Percentiles rank a stretch among this genome's conserved stretches.
These are phyloP conservation scores for Purshia tridentata DNA, from an alignment of 306 rosid species.

Conservation along the genomic window DNA sequence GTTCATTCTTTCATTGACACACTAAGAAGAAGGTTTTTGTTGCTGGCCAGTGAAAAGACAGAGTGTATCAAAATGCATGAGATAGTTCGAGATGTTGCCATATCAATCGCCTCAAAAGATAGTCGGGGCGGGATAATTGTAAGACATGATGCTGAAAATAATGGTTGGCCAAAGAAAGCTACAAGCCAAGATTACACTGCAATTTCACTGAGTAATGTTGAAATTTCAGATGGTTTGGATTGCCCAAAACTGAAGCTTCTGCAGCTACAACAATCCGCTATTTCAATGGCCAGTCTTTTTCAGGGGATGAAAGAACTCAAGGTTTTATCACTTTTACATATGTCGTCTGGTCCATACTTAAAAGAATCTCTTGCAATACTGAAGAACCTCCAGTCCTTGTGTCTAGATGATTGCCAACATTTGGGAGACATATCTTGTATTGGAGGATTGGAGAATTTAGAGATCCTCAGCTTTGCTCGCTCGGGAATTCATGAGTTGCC, in stretches of 20 bases:
- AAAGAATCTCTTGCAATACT: not conserved
- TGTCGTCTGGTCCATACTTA: too few species aligned
- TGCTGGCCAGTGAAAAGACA: too few species aligned
- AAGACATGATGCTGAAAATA: not conserved
- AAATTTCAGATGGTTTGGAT: not conserved
- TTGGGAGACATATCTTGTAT: not conserved
- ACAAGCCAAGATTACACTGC: not conserved
- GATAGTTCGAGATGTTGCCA: too few species aligned
- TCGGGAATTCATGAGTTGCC: not conserved
- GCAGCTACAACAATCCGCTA: rapidly evolving
- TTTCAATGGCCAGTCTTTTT: not conserved
- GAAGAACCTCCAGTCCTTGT: conserved; percentile 1
- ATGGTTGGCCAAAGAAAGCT: not conserved
- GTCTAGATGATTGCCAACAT: not conserved
- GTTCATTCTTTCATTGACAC: too few species aligned
- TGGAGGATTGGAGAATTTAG: not conserved
- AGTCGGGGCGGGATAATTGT: not conserved
- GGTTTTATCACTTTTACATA: rapidly evolving
- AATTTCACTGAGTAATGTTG: not conserved
- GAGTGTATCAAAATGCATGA: too few species aligned
- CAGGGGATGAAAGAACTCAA: not conserved
- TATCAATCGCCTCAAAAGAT: not conserved
- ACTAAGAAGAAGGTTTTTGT: too few species aligned
- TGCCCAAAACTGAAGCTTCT: not conserved
- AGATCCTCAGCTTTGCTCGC: not conserved